Base-by-base conservation (phyloP, 192 early-diverging fungal genomes). In the Coemansia brasiliensis region DNA sequence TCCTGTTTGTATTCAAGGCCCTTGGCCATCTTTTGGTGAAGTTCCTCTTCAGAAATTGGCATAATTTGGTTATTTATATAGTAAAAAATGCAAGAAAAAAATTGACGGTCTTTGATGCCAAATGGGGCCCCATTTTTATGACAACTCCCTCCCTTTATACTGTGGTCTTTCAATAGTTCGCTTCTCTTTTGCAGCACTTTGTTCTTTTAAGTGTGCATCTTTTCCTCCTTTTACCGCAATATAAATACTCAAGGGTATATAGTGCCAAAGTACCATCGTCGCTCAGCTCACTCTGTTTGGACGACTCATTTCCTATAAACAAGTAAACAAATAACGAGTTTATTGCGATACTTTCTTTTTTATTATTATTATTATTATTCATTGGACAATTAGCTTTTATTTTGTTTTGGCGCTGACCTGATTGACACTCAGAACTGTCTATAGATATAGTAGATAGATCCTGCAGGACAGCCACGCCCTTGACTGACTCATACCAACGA, bases 1-100 rank as follows among this genome's bases (percentile, higher is more conserved):
- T 45, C 58, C 11, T 73, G 41, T 59, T 79, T 79, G 50, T 55
- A 50, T 25, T 53, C 25, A 24, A 79, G 44, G 10, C 76, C 76
- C 55, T 65, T 26, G 17, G 35, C 55, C 32, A 16, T 57, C 55
- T 79, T 79, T 22, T 53, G 18, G 10, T 37, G 38, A 9, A 53
- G 3, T 12, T 59, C 53, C 32, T 78, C 50, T 12, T 58, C 18
- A 5, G 57, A 26, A 11, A 21, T 41, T 39, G 27, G 22, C 38
- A 48, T 29, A 3, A 16, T 15, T 29, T 3, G 27, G 3, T 4
- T 4, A 4, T 29, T 35, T 35, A 7, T 35, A 35, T 35, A 10
- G 6, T 35, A 35, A 10, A 35, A 35, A 7, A 9, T 35, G 6
- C 2, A 35, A 35, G 32, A 35, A 35, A 1, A 35, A 7, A 35